phyloP scores from a whole-genome alignment of 345 rosid species.

The Erodium maritimum region DNA sequence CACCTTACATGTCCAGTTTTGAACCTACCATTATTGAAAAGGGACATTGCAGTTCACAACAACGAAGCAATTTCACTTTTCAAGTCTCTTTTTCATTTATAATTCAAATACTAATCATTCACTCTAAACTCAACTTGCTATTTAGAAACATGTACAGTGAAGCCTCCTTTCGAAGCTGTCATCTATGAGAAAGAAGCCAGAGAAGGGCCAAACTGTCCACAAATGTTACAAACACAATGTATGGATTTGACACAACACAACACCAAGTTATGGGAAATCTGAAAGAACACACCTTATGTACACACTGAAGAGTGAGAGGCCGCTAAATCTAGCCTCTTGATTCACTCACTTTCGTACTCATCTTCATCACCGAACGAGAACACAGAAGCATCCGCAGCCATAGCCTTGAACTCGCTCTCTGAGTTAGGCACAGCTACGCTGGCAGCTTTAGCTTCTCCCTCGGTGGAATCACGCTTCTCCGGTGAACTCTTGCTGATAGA shows the following conservation, averaged over 20 bases:
- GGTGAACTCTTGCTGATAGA: constrained; percentile 10
- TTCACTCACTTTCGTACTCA: constrained; percentile 62
- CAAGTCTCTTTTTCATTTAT: too few relatives aligned
- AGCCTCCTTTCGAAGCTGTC: too few relatives aligned
- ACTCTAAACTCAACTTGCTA: too few relatives aligned
- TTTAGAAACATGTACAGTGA: too few relatives aligned
- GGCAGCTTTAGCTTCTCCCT: neutral
- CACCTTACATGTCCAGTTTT: too few relatives aligned
- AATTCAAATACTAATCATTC: too few relatives aligned
- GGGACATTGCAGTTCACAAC: too few relatives aligned
- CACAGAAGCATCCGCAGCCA: constrained; percentile 90
- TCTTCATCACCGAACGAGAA: constrained; percentile 84
- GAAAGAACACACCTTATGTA: neutral
- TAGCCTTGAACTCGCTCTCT: constrained; percentile 53
- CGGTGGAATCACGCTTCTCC: neutral
- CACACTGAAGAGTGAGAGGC: neutral
- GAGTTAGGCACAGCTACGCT: constrained; percentile 10
- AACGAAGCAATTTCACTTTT: too few relatives aligned
- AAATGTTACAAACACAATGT: neutral
- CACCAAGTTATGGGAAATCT: neutral
- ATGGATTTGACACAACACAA: neutral
- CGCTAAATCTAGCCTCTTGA: neutral
- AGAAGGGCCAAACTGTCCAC: too few relatives aligned
- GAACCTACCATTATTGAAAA: too few relatives aligned
- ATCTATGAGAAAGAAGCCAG: neutral